Evolutionary conservation across 495 filamentous ascomycete genomes (phyloP).

Genomic region (Cetradonia linearis): DNA sequence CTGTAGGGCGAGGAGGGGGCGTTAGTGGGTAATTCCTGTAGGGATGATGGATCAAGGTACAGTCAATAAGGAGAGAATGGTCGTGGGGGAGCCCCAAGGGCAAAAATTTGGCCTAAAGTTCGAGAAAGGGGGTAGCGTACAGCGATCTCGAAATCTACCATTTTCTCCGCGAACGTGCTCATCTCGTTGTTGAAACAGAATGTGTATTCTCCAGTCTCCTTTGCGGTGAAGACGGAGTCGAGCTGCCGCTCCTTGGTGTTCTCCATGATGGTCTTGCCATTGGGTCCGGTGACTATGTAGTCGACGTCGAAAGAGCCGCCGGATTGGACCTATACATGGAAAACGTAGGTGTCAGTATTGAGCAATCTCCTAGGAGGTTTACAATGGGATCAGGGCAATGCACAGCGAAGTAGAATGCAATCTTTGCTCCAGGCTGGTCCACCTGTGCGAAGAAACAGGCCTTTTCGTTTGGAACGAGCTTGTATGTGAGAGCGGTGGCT

Average conservation of each 20-base stretch:
- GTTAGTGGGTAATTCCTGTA: neutral
- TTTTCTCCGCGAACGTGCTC: constrained; percentile 95
- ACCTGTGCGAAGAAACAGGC: constrained; percentile 87
- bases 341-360: neutral
- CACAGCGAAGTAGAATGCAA: constrained; percentile 98
- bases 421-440: constrained; percentile 66
- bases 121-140: constrained; percentile 42
- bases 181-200: constrained; percentile 99
- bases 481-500: constrained; percentile 91
- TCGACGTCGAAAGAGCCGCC: constrained; percentile 94
- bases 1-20: constrained; percentile 35
- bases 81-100: neutral
- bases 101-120: too few relatives aligned
- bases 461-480: constrained; percentile 79
- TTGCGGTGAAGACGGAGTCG: constrained; percentile 96
- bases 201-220: constrained; percentile 82
- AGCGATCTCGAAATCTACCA: constrained; percentile 97
- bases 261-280: constrained; percentile 72
- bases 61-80: neutral
- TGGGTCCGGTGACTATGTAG: constrained; percentile 77
- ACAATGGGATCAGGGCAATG: constrained; percentile 28
- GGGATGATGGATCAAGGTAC: neutral
- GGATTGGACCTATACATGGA: constrained; percentile 67
- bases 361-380: neutral
- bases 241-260: constrained; percentile 90